A percentile compares a stretch with the other conserved stretches of the same genome.
Evolutionary conservation across 2,329 filamentous ascomycete genomes (phyloP).

Genomic region (Neocucurbitaria cava): DNA sequence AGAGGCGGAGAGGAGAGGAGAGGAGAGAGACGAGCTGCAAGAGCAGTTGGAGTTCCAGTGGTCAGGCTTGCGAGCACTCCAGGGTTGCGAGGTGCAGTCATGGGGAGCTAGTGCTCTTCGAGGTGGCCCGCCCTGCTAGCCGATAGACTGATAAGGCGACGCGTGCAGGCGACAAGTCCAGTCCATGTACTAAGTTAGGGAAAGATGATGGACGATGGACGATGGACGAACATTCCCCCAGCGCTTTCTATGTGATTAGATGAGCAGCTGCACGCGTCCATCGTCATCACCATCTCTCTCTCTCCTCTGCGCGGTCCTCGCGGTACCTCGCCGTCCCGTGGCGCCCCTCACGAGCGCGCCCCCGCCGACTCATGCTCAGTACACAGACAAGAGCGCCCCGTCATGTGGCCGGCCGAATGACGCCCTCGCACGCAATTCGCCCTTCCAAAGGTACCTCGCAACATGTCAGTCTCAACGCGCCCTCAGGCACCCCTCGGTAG

Average conservation of each 20-base stretch:
- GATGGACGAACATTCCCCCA: not conserved
- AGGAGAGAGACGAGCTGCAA: constrained; percentile 12
- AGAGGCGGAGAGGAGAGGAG: not conserved
- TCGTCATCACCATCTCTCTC: not conserved
- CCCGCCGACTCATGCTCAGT: not conserved
- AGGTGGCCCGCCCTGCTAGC: not conserved
- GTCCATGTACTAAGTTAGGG: too few relatives aligned
- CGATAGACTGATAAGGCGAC: constrained; percentile 1
- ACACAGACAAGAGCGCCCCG: not conserved
- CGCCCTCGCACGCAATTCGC: constrained; percentile 37
- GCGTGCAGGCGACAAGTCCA: not conserved
- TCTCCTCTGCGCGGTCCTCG: constrained; percentile 6
- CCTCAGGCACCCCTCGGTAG: not conserved
- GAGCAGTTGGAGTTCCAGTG: too few relatives aligned
- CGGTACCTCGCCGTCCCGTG: constrained; percentile 15
- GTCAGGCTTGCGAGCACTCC: not conserved
- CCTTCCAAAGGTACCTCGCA: constrained; percentile 20
- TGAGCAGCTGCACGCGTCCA: not conserved
- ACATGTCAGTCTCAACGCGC: constrained; percentile 1
- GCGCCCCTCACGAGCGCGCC: constrained; percentile 14
- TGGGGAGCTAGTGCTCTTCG: constrained; percentile 4
- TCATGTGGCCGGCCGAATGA: constrained; percentile 34
- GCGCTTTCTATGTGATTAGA: too few relatives aligned
- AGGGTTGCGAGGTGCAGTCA: constrained; percentile 12
- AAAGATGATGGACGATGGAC: not conserved